Evolutionary conservation across 225 moss, liverwort and hornwort genomes (phyloP).

Genomic region (Sphagnum contortum): DNA sequence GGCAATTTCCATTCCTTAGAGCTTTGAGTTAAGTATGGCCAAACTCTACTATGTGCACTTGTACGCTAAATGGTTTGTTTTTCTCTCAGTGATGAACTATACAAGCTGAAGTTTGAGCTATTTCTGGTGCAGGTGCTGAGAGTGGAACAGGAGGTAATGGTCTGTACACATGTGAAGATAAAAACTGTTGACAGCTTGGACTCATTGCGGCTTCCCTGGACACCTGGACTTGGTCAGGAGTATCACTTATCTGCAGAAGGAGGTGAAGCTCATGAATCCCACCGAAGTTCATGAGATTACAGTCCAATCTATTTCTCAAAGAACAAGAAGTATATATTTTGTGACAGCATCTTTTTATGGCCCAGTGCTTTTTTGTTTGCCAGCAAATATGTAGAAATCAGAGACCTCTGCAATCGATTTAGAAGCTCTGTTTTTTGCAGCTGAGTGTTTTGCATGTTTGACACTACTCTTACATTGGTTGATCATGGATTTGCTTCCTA

Average conservation of each 20-base stretch:
- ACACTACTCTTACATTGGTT: not conserved
- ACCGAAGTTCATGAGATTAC: too few species aligned
- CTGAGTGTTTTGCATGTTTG: not conserved
- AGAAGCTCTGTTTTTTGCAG: not conserved
- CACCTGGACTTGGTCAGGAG: constrained; percentile 66
- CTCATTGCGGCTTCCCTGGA: constrained; percentile 72
- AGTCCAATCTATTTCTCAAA: too few species aligned
- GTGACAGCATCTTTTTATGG: too few species aligned
- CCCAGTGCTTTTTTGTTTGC: too few species aligned
- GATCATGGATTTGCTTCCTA: not conserved
- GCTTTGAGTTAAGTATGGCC: too few species aligned
- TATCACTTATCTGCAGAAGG: constrained; percentile 72
- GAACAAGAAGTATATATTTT: too few species aligned
- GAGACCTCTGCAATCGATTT: not conserved
- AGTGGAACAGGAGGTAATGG: constrained; percentile 57
- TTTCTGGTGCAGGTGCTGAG: constrained; percentile 44
- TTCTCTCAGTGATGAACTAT: too few species aligned
- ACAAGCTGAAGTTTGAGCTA: constrained; percentile 1
- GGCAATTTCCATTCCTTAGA: too few species aligned
- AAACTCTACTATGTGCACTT: too few species aligned
- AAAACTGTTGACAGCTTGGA: constrained; percentile 23
- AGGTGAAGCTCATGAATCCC: constrained; percentile 25
- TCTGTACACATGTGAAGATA: constrained; percentile 65
- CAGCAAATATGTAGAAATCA: too few species aligned
- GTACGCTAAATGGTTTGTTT: too few species aligned